These are phyloP conservation scores for Cercospora sojina DNA, from an alignment of 2,329 filamentous ascomycete species.

Conservation along the genomic window DNA sequence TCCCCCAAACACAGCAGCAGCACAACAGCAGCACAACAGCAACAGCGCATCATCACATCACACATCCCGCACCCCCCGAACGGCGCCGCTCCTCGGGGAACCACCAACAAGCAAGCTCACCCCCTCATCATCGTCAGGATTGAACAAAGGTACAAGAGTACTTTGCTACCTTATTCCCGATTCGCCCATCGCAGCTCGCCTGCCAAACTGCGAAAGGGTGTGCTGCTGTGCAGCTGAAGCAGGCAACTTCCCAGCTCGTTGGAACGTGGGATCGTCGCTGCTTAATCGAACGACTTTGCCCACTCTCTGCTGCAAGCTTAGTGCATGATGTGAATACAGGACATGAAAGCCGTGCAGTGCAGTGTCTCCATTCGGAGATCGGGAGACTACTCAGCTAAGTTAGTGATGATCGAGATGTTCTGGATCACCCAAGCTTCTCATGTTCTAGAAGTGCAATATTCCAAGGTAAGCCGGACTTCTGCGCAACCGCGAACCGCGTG, in stretches of 20 bases:
- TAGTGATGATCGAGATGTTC: neutral
- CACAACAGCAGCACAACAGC: neutral
- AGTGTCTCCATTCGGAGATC: too few relatives aligned
- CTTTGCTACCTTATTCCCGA: neutral
- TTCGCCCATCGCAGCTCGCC: neutral
- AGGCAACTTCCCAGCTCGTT: neutral
- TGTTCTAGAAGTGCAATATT: neutral
- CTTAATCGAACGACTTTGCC: conserved; percentile 4
- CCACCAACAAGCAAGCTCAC: neutral
- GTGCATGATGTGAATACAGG: too few relatives aligned
- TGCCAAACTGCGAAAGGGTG: neutral
- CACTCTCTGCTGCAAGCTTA: too few relatives aligned
- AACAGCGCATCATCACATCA: neutral
- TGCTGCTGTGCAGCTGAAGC: neutral
- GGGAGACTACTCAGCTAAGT: neutral
- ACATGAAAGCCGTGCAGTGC: too few relatives aligned
- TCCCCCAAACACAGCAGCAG: neutral
- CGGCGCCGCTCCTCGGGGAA: neutral
- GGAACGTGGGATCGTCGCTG: conserved; percentile 5
- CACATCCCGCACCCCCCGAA: neutral
- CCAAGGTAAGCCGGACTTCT: neutral
- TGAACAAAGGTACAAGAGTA: neutral
- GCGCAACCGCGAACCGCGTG: neutral
- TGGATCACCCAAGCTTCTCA: neutral
- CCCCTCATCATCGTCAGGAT: neutral